phyloP scores from a whole-genome alignment of 2,329 filamentous ascomycete genomes.

The Aspergillus pseudotamarii region DNA sequence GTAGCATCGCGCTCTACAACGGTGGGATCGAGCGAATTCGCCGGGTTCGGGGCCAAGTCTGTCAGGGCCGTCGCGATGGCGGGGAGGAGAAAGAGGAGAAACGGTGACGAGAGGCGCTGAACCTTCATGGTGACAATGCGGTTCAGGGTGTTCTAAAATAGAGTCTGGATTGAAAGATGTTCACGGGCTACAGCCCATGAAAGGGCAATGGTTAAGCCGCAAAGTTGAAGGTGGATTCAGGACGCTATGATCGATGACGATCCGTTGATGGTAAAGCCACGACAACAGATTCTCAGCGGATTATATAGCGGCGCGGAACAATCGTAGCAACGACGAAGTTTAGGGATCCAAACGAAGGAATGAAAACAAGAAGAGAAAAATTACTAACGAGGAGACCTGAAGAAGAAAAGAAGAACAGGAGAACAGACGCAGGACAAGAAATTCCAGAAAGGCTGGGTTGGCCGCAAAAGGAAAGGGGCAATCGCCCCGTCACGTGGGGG shows the following conservation, averaged over 20 bases:
- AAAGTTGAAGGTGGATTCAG: not conserved
- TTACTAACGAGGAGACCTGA: not conserved
- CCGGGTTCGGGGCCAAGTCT: constrained; percentile 21
- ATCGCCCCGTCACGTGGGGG: not conserved
- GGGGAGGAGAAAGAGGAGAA: constrained; percentile 40
- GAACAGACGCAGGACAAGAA: not conserved
- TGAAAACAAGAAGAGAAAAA: not conserved
- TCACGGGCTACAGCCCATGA: constrained; percentile 3
- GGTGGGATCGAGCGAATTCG: constrained; percentile 14
- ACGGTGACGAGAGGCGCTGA: constrained; percentile 28
- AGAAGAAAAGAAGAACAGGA: not conserved
- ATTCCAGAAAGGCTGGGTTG: not conserved
- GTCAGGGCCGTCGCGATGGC: constrained; percentile 33
- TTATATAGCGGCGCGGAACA: not conserved
- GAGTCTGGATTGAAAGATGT: not conserved
- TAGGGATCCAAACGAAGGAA: not conserved
- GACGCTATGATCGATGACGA: constrained; percentile 1
- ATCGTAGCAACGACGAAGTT: not conserved
- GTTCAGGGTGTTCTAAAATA: not conserved
- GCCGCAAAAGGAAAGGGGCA: not conserved
- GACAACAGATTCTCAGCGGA: constrained; percentile 2
- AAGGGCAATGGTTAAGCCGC: not conserved
- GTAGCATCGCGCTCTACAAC: constrained; percentile 12
- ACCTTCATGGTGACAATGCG: constrained; percentile 36
- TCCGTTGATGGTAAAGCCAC: constrained; percentile 16